Evolutionary conservation across 2,329 filamentous ascomycete genomes (phyloP).

Genomic region (Paracoccidioides brasiliensis): DNA sequence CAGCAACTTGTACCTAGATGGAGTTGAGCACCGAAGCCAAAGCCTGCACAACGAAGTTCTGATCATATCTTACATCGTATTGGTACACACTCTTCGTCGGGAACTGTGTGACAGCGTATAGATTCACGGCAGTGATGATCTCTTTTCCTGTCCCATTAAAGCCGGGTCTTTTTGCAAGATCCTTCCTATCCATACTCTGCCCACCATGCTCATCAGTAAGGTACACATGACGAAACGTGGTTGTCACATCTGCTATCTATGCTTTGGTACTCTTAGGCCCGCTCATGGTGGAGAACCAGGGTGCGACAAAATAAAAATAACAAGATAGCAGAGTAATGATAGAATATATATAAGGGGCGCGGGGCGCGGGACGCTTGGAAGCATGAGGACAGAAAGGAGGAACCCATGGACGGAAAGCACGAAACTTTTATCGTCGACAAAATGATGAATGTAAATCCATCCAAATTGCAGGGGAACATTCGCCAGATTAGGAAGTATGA

Average conservation of each 20-base stretch:
- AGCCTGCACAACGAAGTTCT: not conserved
- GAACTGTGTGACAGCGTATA: conserved; percentile 54
- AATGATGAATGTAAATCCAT: not conserved
- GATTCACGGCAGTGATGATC: conserved; percentile 53
- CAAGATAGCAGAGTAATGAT: not conserved
- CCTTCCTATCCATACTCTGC: conserved; percentile 14
- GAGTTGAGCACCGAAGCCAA: conserved; percentile 1
- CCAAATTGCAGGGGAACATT: not conserved
- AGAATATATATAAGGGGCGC: not conserved
- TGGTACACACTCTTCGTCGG: conserved; percentile 56
- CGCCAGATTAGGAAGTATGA: not conserved
- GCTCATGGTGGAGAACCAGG: conserved; percentile 1
- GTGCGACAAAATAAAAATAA: not conserved
- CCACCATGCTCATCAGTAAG: conserved; percentile 9
- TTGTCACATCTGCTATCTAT: not conserved
- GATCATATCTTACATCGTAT: conserved; percentile 57
- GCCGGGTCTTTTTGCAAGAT: conserved; percentile 35
- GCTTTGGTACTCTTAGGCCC: not conserved
- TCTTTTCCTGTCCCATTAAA: conserved; percentile 47
- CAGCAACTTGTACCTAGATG: conserved; percentile 51
- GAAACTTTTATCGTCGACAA: not conserved
- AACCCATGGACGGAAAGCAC: not conserved
- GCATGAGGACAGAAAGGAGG: not conserved
- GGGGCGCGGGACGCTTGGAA: not conserved
- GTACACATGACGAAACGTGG: conserved; percentile 6